Base-by-base conservation (phyloP, 192 early-diverging fungal species). In the Dispira parvispora region DNA sequence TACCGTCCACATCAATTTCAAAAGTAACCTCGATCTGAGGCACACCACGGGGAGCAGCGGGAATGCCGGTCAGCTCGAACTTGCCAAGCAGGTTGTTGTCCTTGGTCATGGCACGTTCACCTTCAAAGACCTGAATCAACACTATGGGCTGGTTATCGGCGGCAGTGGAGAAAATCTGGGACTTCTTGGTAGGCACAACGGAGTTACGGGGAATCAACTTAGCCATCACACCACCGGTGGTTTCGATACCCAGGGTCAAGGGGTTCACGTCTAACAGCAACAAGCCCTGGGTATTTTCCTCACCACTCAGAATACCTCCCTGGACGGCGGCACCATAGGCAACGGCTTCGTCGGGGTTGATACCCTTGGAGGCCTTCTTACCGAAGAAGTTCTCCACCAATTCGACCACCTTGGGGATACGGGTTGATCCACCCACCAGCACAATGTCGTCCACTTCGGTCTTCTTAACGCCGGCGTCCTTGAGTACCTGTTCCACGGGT, bases 261-360 rank as follows among this genome's bases (percentile, higher is more conserved):
- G 94, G 94, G 87, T 87, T 90, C 62, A 96, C 92, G 71, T 97
- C 94, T 64, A 97, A 77, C 46, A 96, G 77, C 62, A 94, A 68
- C 54, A 96, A 69, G 27, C 83, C 78, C 45, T 75, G 68, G 43
- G 80, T 77, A 54, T 75, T 70, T 65, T 78, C 68, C 52, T 86
- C 83, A 65, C 90, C 90, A 67, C 78, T 75, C 65, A 95, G 80
- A 65, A 93, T 85, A 75, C 87, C 94, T 62, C 85, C 94, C 79
- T 94, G 92, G 62, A 97, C 89, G 62, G 94, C 92, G 55, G 94
- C 94, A 80, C 94, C 94, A 67, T 91, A 95, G 52, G 94, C 94
- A 63, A 97, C 94, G 68, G 92, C 94, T 80, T 97, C 94, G 77
- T 97, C 94, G 67, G 92, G 92, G 82, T 97, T 97, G 71, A 97